Percentiles rank a stretch among this genome's conserved stretches.
phyloP scores from a whole-genome alignment of 2,329 filamentous ascomycete genomes.

The Stagonosporopsis rhizophila region DNA sequence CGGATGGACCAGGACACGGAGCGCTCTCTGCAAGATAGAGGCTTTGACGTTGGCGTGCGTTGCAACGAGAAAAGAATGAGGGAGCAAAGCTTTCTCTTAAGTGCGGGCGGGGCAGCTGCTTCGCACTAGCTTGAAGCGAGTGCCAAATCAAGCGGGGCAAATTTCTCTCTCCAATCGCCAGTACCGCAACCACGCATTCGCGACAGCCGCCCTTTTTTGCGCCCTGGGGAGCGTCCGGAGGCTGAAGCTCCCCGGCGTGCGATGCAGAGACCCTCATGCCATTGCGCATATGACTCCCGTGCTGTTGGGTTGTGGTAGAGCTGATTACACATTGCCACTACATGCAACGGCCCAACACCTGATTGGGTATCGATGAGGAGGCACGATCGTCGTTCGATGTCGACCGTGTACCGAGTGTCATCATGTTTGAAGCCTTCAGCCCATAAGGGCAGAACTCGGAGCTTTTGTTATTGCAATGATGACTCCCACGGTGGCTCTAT shows the following conservation, averaged over 20 bases:
- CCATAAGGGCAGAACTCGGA: slow-evolving; percentile 1
- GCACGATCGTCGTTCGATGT: slow-evolving; percentile 12
- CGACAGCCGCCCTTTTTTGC: slow-evolving; percentile 15
- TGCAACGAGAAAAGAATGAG: slow-evolving; percentile 21
- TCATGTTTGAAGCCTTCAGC: not conserved
- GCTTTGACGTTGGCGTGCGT: slow-evolving; percentile 32
- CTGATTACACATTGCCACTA: slow-evolving; percentile 2
- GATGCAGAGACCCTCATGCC: not conserved
- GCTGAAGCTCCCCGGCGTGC: slow-evolving; percentile 11
- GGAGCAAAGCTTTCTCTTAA: slow-evolving; percentile 14
- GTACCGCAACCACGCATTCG: slow-evolving; percentile 2
- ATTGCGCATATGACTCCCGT: not conserved
- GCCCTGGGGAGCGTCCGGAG: slow-evolving; percentile 6
- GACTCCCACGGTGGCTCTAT: not conserved
- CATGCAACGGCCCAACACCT: slow-evolving; percentile 13
- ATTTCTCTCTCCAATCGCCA: slow-evolving; percentile 20
- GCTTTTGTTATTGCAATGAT: not conserved
- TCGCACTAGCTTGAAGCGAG: slow-evolving; percentile 11
- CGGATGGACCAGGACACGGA: slow-evolving; percentile 42
- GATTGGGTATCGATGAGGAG: slow-evolving; percentile 17
- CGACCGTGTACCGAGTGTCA: slow-evolving; percentile 3
- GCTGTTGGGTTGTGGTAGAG: not conserved
- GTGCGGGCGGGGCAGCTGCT: slow-evolving; percentile 9
- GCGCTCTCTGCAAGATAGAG: slow-evolving; percentile 32
- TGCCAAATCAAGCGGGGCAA: slow-evolving; percentile 17